Evolutionary conservation across 208 protist genomes (phyloP).

Genomic region (Tetramitus jugosus): DNA sequence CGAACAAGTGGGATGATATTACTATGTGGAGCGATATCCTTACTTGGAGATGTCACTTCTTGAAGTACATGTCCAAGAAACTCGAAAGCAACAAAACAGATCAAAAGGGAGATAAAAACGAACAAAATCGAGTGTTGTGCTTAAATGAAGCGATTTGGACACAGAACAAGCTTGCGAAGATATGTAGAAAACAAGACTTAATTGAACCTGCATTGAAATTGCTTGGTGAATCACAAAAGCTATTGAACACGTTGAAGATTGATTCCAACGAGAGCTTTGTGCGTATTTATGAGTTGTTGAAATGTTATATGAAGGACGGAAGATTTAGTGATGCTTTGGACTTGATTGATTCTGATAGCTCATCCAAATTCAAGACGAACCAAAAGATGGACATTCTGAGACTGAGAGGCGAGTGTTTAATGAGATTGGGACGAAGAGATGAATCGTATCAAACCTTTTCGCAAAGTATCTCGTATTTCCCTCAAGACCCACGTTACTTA

Average conservation of each 20-base stretch:
- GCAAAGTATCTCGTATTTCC: background rate
- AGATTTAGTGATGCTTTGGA: background rate
- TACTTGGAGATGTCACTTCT: slow-evolving; percentile 24
- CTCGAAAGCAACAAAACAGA: background rate
- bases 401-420: slow-evolving; percentile 1
- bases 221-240: background rate
- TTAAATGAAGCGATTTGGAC: slow-evolving; percentile 23
- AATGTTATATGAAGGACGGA: background rate
- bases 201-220: background rate
- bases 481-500: background rate
- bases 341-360: background rate
- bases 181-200: background rate
- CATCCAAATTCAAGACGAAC: background rate
- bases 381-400: slow-evolving; percentile 23
- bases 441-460: background rate
- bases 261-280: slow-evolving; percentile 11
- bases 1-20: slow-evolving; percentile 26
- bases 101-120: background rate
- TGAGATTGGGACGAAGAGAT: background rate
- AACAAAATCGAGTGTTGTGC: background rate
- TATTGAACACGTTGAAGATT: background rate
- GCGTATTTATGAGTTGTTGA: background rate
- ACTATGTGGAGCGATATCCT: slow-evolving; percentile 27
- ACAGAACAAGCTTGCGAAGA: slow-evolving; percentile 9
- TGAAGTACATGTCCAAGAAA: background rate